Percentiles rank a stretch among this genome's conserved stretches.
Conservation (phyloP, 1,284 basidiomycete species). For the Heterobasidion annosum region DNA sequence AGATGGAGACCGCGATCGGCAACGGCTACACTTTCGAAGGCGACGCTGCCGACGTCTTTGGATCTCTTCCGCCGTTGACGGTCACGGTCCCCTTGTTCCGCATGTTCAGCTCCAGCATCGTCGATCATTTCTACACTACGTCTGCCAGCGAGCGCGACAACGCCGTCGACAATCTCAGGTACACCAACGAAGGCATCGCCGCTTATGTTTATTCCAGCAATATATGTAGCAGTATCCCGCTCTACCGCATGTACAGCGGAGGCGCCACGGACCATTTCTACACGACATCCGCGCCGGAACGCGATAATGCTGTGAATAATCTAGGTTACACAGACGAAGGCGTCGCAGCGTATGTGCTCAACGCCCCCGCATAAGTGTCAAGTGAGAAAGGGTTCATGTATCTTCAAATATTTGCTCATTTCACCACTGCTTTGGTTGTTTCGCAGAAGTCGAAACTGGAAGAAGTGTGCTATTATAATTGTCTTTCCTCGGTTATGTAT, state of each 20-base stretch:
- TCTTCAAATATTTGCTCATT: too few relatives aligned
- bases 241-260: slow-evolving; percentile 6
- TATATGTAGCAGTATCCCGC: slow-evolving; percentile 3
- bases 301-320: background rate
- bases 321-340: background rate
- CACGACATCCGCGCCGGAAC: slow-evolving; percentile 1
- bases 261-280: slow-evolving; percentile 8
- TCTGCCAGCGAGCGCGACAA: slow-evolving; percentile 5
- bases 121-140: slow-evolving; percentile 14
- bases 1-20: background rate
- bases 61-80: background rate
- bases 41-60: background rate
- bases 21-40: background rate
- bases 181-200: slow-evolving; percentile 8
- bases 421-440: too few relatives aligned
- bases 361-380: too few relatives aligned
- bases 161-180: slow-evolving; percentile 5
- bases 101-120: slow-evolving; percentile 1
- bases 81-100: slow-evolving; percentile 9
- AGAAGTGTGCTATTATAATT: too few relatives aligned
- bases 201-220: slow-evolving; percentile 3
- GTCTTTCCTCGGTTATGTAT: too few relatives aligned
- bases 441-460: too few relatives aligned
- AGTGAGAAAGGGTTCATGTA: too few relatives aligned
- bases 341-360: background rate